Conservation (phyloP, 2,329 filamentous ascomycete species). For the Pseudogymnoascus sp. region DNA sequence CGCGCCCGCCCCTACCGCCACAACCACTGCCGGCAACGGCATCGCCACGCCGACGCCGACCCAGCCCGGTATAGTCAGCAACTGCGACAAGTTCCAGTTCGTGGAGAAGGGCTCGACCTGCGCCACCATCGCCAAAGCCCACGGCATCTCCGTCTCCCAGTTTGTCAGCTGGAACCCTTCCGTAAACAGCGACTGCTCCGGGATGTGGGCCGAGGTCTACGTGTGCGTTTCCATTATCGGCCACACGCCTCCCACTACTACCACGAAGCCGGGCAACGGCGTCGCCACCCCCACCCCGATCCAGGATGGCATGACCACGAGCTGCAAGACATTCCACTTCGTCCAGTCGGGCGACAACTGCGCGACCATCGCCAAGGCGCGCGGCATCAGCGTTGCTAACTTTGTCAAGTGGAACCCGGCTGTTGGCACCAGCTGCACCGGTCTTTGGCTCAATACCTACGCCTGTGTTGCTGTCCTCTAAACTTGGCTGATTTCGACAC, state of each 20-base stretch:
- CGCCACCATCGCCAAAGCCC: constrained; percentile 12
- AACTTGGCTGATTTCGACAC: no score
- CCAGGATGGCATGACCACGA: constrained; percentile 18
- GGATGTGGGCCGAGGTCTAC: constrained; percentile 21
- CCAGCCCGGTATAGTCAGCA: constrained; percentile 18
- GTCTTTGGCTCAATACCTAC: constrained; percentile 22
- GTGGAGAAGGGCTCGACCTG: constrained; percentile 20
- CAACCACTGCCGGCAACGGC: background rate
- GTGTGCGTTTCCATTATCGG: constrained; percentile 19
- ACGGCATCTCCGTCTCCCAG: constrained; percentile 20
- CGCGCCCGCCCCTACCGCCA: constrained; percentile 10
- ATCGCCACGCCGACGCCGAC: constrained; percentile 8
- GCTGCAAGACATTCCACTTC: constrained; percentile 23
- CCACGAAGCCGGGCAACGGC: background rate
- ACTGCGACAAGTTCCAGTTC: constrained; percentile 24
- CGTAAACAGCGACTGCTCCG: constrained; percentile 22
- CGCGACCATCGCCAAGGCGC: constrained; percentile 12
- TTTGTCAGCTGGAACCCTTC: constrained; percentile 29
- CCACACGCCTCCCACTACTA: background rate
- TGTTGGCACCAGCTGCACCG: constrained; percentile 20
- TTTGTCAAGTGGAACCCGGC: constrained; percentile 29
- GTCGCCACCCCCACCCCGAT: constrained; percentile 8
- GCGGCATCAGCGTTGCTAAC: constrained; percentile 20
- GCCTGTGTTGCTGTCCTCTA: constrained; percentile 18
- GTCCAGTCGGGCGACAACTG: constrained; percentile 21